A percentile compares a stretch with the other conserved stretches of the same genome.
Evolutionary conservation across 306 rosid species (phyloP).

Genomic region (Dalbergia cultrata): DNA sequence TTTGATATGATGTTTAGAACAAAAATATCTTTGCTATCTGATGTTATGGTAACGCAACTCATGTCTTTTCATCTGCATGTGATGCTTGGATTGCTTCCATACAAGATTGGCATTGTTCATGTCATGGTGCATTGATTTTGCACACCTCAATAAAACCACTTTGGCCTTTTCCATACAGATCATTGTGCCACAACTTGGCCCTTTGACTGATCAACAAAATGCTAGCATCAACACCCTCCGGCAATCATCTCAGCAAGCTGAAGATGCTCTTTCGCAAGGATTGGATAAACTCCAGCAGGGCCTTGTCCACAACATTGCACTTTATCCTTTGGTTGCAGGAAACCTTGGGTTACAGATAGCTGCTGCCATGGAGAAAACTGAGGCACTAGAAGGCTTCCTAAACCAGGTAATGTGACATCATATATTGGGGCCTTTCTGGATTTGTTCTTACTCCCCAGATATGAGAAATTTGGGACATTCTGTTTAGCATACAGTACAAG

Average conservation of each 20-base stretch:
- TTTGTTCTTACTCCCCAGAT: neutral
- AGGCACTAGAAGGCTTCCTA: constrained; percentile 76
- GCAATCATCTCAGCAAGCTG: constrained; percentile 86
- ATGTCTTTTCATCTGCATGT: neutral
- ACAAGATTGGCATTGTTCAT: neutral
- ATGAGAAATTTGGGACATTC: neutral
- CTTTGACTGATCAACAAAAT: constrained; percentile 66
- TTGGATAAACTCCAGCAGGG: constrained; percentile 83
- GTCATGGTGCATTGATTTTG: neutral
- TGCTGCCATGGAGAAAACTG: constrained; percentile 66
- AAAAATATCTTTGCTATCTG: neutral
- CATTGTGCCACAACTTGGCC: constrained; percentile 67
- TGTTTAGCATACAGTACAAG: neutral
- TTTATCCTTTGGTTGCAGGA: constrained; percentile 53
- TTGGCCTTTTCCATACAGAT: constrained; percentile 52
- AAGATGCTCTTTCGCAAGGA: constrained; percentile 90
- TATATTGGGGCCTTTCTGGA: constrained; percentile 12
- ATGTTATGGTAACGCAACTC: neutral
- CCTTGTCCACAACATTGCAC: constrained; percentile 61
- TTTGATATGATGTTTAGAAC: constrained; percentile 4
- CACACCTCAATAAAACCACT: neutral
- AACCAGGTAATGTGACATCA: constrained; percentile 67
- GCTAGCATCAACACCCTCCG: constrained; percentile 52
- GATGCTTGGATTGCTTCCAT: neutral
- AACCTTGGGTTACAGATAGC: constrained; percentile 66